Percentiles rank a stretch among this genome's conserved stretches.
These are phyloP conservation scores for Pythium apleroticum DNA, from an alignment of 352 stramenopile species.

Conservation along the genomic window DNA sequence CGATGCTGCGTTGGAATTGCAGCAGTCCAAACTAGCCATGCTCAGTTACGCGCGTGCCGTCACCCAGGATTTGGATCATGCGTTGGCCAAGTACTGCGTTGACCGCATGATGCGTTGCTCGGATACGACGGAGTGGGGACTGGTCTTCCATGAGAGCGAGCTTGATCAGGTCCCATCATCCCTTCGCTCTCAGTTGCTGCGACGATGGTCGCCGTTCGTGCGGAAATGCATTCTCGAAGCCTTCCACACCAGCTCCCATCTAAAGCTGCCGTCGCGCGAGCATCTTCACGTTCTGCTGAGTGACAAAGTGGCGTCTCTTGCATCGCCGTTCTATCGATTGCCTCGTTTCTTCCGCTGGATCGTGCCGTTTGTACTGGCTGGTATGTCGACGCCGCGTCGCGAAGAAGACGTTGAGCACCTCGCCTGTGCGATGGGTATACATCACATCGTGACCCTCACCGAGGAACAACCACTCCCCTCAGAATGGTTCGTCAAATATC, in stretches of 20 bases:
- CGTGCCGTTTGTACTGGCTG: conserved; percentile 30
- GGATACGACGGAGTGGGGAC: conserved; percentile 28
- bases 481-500: conserved; percentile 28
- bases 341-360: conserved; percentile 35
- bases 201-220: conserved; percentile 13
- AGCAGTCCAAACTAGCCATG: conserved; percentile 30
- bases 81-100: conserved; percentile 16
- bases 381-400: conserved; percentile 29
- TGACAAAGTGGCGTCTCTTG: neutral
- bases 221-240: conserved; percentile 6
- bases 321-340: conserved; percentile 18
- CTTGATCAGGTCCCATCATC: conserved; percentile 14
- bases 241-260: conserved; percentile 2
- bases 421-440: conserved; percentile 18
- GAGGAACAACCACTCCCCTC: conserved; percentile 26
- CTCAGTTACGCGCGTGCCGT: conserved; percentile 23
- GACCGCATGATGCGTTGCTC: conserved; percentile 22
- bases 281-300: conserved; percentile 13
- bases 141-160: conserved; percentile 24
- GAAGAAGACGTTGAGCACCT: conserved; percentile 28
- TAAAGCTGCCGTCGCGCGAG: conserved; percentile 20
- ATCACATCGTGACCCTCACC: conserved; percentile 29
- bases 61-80: conserved; percentile 3
- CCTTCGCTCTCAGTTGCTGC: conserved; percentile 15
- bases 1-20: conserved; percentile 18